Percentiles rank a stretch among this genome's conserved stretches.
Evolutionary conservation across 768 basidiomycete species (phyloP).

Genomic region (Podaxis sp.): DNA sequence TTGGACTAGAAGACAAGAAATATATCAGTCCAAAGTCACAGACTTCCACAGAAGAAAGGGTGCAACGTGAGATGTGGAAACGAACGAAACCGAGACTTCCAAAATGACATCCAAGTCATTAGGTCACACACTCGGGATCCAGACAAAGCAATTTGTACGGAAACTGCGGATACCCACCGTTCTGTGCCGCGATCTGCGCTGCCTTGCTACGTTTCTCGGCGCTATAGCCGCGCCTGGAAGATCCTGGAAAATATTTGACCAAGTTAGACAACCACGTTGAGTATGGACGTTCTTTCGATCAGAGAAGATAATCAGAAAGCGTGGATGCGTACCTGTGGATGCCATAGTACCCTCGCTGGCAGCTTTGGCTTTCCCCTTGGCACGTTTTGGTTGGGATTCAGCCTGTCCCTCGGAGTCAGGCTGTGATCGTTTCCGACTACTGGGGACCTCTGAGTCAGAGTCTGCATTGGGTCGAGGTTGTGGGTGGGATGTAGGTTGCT

Average conservation of each 20-base stretch:
- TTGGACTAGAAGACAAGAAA: constrained; percentile 29
- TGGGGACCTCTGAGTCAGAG: constrained; percentile 10
- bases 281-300: not conserved
- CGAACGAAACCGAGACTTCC: not conserved
- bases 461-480: not conserved
- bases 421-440: constrained; percentile 26
- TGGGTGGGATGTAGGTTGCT: not conserved
- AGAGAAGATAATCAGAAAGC: constrained; percentile 11
- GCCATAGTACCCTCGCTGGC: constrained; percentile 18
- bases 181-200: constrained; percentile 59
- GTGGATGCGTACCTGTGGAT: constrained; percentile 19
- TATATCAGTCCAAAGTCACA: constrained; percentile 5
- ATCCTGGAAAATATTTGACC: constrained; percentile 19
- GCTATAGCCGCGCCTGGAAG: constrained; percentile 65
- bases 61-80: not conserved
- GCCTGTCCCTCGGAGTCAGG: constrained; percentile 35
- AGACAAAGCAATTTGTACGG: not conserved
- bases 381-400: constrained; percentile 27
- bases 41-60: constrained; percentile 6
- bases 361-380: constrained; percentile 44
- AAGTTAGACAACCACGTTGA: constrained; percentile 5
- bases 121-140: not conserved
- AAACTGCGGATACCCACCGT: constrained; percentile 38
- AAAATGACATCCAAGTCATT: not conserved
- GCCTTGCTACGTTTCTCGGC: constrained; percentile 72